Evolutionary conservation across 129 eudicot species (phyloP), one percentile per base, ranked within the genome.

Genomic region (Arctium minus): DNA sequence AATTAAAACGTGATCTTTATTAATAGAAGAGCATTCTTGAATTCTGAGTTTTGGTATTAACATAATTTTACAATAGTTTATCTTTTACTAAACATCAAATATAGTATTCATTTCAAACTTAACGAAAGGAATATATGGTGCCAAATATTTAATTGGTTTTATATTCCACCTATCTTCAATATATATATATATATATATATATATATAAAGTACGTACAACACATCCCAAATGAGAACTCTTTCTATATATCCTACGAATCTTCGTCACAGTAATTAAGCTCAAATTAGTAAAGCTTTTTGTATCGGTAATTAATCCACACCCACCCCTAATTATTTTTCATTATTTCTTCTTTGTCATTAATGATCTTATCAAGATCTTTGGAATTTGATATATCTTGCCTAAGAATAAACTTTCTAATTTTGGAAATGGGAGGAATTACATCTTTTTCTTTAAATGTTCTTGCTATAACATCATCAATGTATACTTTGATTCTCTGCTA

Each of bases 231-330:
- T 72, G 74, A 73, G 80, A 79, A 13, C 71, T 42, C 83, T 68
- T 65, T 48, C 84, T 74, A 37, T 42, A 6, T 42, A 17, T 12
- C 83, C 69, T 29, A 79, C 50, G 72, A 71, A 79, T 79, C 86
- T 72, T 72, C 80, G 50, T 35, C 74, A 27, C 78, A 75, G 75
- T 64, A 79, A 73, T 64, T 84, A 65, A 67, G 80, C 87, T 84
- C 80, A 84, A 79, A 73, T 73, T 74, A 70, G 84, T 84, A 84
- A 56, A 84, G 83, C 75, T 84, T 84, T 72, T 77, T 15, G 31
- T 62, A 53, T 39, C 17, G 79, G 53, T 71, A 56, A 18, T 65
- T 71, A 56, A 18, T 27, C 33, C 71, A 79, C 68, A 78, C 39
- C 73, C 68, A 78, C 39, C 73, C 74, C 79, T 40, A 33, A 74